Percentiles rank a stretch among this genome's conserved stretches.
phyloP scores from a whole-genome alignment of 2,329 filamentous ascomycete genomes.

The Mariannaea elegans region DNA sequence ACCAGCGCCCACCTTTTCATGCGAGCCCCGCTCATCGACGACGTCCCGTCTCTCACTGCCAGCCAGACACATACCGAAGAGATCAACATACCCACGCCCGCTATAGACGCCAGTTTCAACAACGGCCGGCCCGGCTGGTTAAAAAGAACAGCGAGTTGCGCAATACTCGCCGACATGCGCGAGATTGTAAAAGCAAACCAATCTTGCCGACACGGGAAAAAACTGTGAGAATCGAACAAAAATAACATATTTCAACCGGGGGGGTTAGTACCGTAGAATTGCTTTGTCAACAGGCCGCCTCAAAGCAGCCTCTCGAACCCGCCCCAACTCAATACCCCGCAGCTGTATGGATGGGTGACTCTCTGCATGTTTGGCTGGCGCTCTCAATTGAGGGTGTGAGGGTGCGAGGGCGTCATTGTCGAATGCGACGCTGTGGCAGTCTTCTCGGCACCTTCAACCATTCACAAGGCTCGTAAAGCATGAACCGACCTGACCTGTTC shows the following conservation, averaged over 20 bases:
- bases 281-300: not conserved
- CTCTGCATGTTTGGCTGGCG: conserved; percentile 16
- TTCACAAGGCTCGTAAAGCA: conserved; percentile 3
- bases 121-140: not conserved
- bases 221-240: too few relatives aligned
- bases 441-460: conserved; percentile 16
- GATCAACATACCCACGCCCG: conserved; percentile 1
- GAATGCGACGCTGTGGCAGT: conserved; percentile 30
- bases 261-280: not conserved
- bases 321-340: conserved; percentile 24
- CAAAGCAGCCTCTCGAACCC: conserved; percentile 13
- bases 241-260: too few relatives aligned
- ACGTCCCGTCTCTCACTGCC: not conserved
- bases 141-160: not conserved
- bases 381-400: conserved; percentile 15
- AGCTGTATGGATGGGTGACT: conserved; percentile 17
- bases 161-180: not conserved
- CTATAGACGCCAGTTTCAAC: conserved; percentile 4
- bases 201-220: too few relatives aligned
- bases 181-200: too few relatives aligned
- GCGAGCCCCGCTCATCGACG: conserved; percentile 18
- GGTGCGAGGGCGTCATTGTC: conserved; percentile 17
- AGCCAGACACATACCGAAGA: not conserved
- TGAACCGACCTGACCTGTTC: conserved; percentile 20
- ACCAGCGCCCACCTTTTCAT: too few relatives aligned